Conservation (phyloP, 1,284 basidiomycete species). For the Malassezia globosa region DNA sequence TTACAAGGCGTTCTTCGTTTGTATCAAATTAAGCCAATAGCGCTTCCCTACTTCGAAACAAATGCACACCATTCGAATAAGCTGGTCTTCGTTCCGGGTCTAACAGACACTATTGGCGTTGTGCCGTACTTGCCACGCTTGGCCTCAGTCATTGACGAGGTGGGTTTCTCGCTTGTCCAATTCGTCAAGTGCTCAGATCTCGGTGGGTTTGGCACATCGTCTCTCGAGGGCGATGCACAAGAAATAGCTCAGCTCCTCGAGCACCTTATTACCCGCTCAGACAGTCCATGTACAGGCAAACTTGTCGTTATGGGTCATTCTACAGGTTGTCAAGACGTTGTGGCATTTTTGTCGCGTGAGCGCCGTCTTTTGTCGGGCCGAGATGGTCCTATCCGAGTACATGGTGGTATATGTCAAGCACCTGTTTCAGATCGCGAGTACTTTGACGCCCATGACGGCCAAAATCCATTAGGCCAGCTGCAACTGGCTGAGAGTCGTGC, state of each 20-base stretch:
- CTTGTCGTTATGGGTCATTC: conserved; percentile 41
- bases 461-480: background rate
- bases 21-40: conserved; percentile 23
- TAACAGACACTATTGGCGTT: conserved; percentile 34
- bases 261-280: conserved; percentile 15
- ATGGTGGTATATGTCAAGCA: conserved; percentile 38
- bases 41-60: conserved; percentile 31
- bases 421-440: conserved; percentile 39
- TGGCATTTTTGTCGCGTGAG: conserved; percentile 23
- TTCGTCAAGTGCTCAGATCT: conserved; percentile 30
- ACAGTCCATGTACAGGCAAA: conserved; percentile 15
- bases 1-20: conserved; percentile 21
- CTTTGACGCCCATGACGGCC: conserved; percentile 16
- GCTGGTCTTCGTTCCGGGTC: conserved; percentile 31
- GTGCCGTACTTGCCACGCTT: conserved; percentile 30
- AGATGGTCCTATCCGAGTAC: conserved; percentile 8
- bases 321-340: conserved; percentile 41
- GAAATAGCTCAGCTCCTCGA: conserved; percentile 26
- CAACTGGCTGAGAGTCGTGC: conserved; percentile 14
- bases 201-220: conserved; percentile 33
- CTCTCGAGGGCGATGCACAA: conserved; percentile 39
- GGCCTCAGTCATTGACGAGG: conserved; percentile 12
- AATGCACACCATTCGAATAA: conserved; percentile 21
- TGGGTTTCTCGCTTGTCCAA: conserved; percentile 29
- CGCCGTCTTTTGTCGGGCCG: conserved; percentile 11